phyloP scores from a whole-genome alignment of 208 protist species.

The Acanthamoeba sp. region DNA sequence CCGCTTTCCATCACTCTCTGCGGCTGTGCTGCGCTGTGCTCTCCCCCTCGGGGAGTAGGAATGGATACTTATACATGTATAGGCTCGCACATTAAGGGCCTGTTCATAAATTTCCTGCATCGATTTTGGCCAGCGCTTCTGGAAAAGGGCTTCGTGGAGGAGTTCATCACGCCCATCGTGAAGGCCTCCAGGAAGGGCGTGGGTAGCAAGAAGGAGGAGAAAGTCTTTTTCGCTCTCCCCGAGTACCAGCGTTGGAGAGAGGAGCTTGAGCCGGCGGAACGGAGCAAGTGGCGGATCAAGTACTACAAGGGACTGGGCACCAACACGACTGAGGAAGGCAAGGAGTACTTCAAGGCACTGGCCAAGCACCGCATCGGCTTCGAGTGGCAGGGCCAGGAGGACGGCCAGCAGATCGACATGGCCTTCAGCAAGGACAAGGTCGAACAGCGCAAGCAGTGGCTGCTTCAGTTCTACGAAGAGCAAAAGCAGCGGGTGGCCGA shows the following conservation, averaged over 20 bases:
- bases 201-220: conserved; percentile 88
- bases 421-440: conserved; percentile 98
- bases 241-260: conserved; percentile 95
- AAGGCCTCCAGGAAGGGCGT: conserved; percentile 90
- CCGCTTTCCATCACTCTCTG: not conserved
- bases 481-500: conserved; percentile 76
- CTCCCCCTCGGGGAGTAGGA: no score
- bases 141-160: conserved; percentile 97
- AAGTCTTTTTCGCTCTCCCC: conserved; percentile 99
- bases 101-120: conserved; percentile 99
- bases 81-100: conserved; percentile 99
- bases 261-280: conserved; percentile 87
- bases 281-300: conserved; percentile 96
- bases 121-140: conserved; percentile 99
- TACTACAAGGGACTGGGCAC: conserved; percentile 99
- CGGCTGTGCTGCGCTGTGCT: no score
- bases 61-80: no score
- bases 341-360: conserved; percentile 99
- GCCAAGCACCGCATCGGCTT: conserved; percentile 97
- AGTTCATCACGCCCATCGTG: conserved; percentile 99
- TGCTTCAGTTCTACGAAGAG: conserved; percentile 94
- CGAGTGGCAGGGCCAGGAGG: conserved; percentile 89
- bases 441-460: conserved; percentile 99
- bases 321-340: conserved; percentile 96
- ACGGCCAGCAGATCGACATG: conserved; percentile 97